phyloP scores from a whole-genome alignment of 2,329 filamentous ascomycete genomes.

The Nemania sp. region DNA sequence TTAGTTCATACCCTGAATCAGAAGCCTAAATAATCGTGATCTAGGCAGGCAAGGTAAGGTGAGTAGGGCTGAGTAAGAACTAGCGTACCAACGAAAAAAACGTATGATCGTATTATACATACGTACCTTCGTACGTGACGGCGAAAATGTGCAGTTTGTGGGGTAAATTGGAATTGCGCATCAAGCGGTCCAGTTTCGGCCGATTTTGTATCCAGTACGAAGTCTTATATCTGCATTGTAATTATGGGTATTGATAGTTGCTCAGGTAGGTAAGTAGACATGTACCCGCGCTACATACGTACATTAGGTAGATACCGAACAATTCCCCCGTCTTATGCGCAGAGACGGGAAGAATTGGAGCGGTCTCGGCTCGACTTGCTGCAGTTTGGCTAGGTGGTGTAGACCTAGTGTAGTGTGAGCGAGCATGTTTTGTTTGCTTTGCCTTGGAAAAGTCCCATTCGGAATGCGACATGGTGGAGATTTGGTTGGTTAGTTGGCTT shows the following conservation, averaged over 20 bases:
- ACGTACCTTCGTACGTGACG: not conserved
- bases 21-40: not conserved
- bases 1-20: not conserved
- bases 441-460: not conserved
- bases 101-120: not conserved
- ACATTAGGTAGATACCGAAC: no score
- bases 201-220: not conserved
- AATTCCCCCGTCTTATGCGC: not conserved
- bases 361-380: not conserved
- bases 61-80: conserved; percentile 15
- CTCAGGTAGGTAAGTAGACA: no score
- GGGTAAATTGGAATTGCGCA: not conserved
- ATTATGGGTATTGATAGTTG: not conserved
- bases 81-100: not conserved
- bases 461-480: not conserved
- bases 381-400: not conserved
- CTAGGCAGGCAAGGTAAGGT: not conserved
- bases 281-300: not conserved
- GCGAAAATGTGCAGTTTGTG: not conserved
- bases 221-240: not conserved
- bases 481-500: no score
- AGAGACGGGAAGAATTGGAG: not conserved
- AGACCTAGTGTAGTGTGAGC: not conserved
- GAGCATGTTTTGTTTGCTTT: no score
- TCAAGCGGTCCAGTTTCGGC: not conserved